Base-by-base conservation (phyloP, 352 stramenopile genomes). In the Globisporangium recalcitrans region DNA sequence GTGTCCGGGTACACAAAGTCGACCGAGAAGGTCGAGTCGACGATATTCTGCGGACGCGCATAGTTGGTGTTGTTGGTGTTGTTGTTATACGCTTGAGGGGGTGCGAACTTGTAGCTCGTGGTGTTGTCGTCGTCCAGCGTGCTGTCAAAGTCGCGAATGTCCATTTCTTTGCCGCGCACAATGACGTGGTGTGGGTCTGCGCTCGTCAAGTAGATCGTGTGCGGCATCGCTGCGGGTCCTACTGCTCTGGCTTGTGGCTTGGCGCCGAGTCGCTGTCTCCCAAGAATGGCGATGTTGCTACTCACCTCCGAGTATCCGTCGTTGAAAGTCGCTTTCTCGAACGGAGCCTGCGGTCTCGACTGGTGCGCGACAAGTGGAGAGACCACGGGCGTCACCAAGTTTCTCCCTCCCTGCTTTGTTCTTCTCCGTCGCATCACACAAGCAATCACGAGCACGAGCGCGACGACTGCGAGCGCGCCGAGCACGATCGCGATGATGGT, bases 1-100 rank as follows among this genome's bases (percentile, higher is more conserved):
- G 34, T 31, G 34, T 75, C 63, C 4, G 64, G 51, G 34, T 77
- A 80, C 14, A 68, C 60, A 52, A 80, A 77, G 52, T 77, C 72
- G n/a, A 80, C 51, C 3, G 70, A 72, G 53, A 75, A 71, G 2
- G 63, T 61, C 22, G 68, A 71, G n/a, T 60, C 48, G 40, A 66
- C 72, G 34, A 80, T 74, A 32, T 70, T 66, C 24, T 58, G 34
- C 2, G 62, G 31, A 1, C 13, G 44, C 8, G 22, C 16, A 16
- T 36, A 19, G 62, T 52, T 51, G 34, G 16, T 40, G 31, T 14
- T 29, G 2, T 46, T 52, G 10, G n/a, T n/a, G 5, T 36, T 48
- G 32, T 27, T 27, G 0, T 49, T 19, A 14, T 44, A 44, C 13
- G 36, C 36, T 44, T 44, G 36, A 44, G 36, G 29, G 3, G 62